A percentile compares a stretch with the other conserved stretches of the same genome.
These are phyloP conservation scores for Cystobasidiaceae sp. DNA, from an alignment of 1,284 basidiomycete genomes.

Conservation along the genomic window DNA sequence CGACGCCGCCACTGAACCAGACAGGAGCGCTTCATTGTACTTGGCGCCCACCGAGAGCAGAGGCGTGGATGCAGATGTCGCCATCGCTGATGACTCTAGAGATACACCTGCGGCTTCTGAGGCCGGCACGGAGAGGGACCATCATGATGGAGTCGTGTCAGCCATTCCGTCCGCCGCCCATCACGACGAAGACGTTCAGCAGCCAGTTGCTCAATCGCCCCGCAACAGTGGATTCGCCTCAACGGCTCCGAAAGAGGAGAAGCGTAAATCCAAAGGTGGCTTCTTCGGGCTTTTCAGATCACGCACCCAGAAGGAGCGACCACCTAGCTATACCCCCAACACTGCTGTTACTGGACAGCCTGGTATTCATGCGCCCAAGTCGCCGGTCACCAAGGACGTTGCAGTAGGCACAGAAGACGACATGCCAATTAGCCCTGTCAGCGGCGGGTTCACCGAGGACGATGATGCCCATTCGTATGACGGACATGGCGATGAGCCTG, in stretches of 20 bases:
- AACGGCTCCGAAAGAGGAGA: too few relatives aligned
- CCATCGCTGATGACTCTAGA: too few relatives aligned
- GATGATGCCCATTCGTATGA: too few relatives aligned
- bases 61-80: neutral
- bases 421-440: neutral
- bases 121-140: too few relatives aligned
- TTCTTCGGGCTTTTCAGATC: conserved; percentile 22
- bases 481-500: neutral
- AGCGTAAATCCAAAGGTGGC: conserved; percentile 3
- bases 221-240: too few relatives aligned
- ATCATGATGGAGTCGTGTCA: too few relatives aligned
- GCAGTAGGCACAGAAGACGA: conserved; percentile 12
- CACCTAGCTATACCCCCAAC: neutral
- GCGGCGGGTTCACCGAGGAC: neutral
- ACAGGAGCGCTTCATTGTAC: neutral
- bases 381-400: neutral
- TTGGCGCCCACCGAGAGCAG: neutral
- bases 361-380: neutral
- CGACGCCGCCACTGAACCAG: conserved; percentile 7
- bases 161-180: too few relatives aligned
- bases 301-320: neutral
- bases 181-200: too few relatives aligned
- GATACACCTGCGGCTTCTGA: too few relatives aligned
- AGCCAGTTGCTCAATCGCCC: too few relatives aligned
- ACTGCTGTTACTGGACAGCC: neutral